These are phyloP conservation scores for Pelagomonas calceolata DNA, from an alignment of 108 stramenopile species.

Conservation along the genomic window DNA sequence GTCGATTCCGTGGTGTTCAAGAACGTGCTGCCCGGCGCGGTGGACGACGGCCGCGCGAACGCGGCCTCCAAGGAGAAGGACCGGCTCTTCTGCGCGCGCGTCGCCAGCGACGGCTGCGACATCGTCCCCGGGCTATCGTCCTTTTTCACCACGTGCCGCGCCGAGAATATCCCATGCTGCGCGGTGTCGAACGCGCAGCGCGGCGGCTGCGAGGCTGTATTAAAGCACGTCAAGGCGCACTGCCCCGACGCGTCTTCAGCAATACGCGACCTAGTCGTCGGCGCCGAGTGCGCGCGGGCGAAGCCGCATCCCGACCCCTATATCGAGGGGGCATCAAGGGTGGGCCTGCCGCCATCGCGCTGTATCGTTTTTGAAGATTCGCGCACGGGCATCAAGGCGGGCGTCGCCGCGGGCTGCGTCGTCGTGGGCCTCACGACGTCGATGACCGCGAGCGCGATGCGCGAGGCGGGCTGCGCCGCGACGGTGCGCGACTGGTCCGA, in stretches of 20 bases:
- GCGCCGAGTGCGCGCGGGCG: not conserved
- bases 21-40: not conserved
- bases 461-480: not conserved
- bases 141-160: not conserved
- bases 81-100: not conserved
- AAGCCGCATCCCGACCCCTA: not conserved
- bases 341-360: not conserved
- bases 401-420: not conserved
- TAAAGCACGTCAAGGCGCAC: not conserved
- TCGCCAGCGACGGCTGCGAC: not conserved
- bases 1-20: not conserved
- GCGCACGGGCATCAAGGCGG: not conserved
- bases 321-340: not conserved
- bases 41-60: not conserved
- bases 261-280: not conserved
- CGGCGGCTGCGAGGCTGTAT: not conserved
- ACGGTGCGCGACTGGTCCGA: not conserved
- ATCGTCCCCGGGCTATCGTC: not conserved
- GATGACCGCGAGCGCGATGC: not conserved
- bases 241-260: not conserved
- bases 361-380: not conserved
- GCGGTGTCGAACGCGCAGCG: not conserved
- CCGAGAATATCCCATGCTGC: not conserved
- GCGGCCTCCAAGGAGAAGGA: not conserved
- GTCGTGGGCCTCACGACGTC: not conserved